These are phyloP conservation scores for Aspergillus novofumigatus DNA, from an alignment of 2,329 filamentous ascomycete species.

Conservation along the genomic window DNA sequence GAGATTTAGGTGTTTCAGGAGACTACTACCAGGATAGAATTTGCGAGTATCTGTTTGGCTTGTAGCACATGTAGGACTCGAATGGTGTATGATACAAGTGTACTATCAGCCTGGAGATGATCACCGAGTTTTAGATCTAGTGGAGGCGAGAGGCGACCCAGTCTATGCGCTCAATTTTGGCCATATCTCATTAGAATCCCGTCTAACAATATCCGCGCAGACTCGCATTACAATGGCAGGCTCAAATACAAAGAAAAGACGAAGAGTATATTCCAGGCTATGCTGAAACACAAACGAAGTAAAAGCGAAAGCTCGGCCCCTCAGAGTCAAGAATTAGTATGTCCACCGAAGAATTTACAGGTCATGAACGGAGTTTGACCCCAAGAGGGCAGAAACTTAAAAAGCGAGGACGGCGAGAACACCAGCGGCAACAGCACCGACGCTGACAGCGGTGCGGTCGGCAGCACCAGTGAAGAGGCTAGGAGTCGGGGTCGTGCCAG, in stretches of 20 bases:
- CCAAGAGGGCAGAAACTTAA: slow-evolving; percentile 18
- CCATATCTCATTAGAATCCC: not conserved
- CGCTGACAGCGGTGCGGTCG: slow-evolving; percentile 31
- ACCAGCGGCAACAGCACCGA: slow-evolving; percentile 33
- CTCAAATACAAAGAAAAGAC: not conserved
- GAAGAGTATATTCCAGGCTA: not conserved
- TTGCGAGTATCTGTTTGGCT: too few relatives aligned
- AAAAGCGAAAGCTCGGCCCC: slow-evolving; percentile 2
- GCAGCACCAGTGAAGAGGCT: slow-evolving; percentile 29
- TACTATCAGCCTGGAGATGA: too few relatives aligned
- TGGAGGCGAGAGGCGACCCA: not conserved
- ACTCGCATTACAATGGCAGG: not conserved
- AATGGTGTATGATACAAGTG: too few relatives aligned
- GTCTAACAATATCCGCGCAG: not conserved
- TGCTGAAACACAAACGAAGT: not conserved
- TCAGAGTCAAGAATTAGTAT: not conserved
- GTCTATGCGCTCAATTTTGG: not conserved
- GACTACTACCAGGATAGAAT: too few relatives aligned
- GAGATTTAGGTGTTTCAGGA: too few relatives aligned
- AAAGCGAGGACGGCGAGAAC: slow-evolving; percentile 33
- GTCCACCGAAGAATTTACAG: slow-evolving; percentile 1
- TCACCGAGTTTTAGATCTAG: not conserved
- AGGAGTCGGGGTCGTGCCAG: slow-evolving; percentile 11
- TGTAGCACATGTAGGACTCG: too few relatives aligned
- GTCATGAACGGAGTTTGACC: not conserved